A percentile compares a stretch with the other conserved stretches of the same genome.
Evolutionary conservation across 75 land plant genomes (phyloP).

Genomic region (Cunninghamia lanceolata): DNA sequence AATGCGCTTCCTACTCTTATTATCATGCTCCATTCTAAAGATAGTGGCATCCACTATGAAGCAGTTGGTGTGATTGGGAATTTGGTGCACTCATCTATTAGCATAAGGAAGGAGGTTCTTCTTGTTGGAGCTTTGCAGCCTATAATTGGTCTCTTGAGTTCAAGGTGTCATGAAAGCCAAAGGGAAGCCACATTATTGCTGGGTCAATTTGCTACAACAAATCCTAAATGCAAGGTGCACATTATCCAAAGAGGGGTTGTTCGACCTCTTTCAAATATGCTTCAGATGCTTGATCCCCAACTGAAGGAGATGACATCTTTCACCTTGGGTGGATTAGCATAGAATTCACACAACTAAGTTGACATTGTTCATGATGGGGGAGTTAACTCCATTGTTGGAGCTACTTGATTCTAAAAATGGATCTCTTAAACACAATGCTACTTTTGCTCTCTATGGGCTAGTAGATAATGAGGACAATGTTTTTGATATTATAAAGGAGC

Average conservation of each 20-base stretch:
- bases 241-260: too few species aligned
- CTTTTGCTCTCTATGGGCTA: conserved; percentile 93
- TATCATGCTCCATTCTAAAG: conserved; percentile 89
- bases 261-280: too few species aligned
- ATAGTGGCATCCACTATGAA: conserved; percentile 81
- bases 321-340: conserved; percentile 77
- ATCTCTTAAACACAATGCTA: conserved; percentile 90
- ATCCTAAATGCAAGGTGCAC: conserved; percentile 99
- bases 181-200: conserved; percentile 90
- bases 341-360: conserved; percentile 95
- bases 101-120: too few species aligned
- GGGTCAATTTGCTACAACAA: conserved; percentile 97
- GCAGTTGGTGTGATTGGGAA: too few species aligned
- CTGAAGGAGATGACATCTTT: too few species aligned
- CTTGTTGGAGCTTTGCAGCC: too few species aligned
- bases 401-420: conserved; percentile 93
- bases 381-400: conserved; percentile 74
- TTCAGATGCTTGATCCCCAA: too few species aligned
- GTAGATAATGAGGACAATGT: too few species aligned
- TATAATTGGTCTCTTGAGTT: too few species aligned
- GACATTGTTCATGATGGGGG: conserved; percentile 94
- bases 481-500: too few species aligned
- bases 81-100: too few species aligned
- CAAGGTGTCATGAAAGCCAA: too few species aligned
- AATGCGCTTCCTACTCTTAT: conserved; percentile 87